Percentiles rank a stretch among this genome's conserved stretches.
Evolutionary conservation across 139 green algal genomes (phyloP).

Genomic region (Tetradesmus obliquus): DNA sequence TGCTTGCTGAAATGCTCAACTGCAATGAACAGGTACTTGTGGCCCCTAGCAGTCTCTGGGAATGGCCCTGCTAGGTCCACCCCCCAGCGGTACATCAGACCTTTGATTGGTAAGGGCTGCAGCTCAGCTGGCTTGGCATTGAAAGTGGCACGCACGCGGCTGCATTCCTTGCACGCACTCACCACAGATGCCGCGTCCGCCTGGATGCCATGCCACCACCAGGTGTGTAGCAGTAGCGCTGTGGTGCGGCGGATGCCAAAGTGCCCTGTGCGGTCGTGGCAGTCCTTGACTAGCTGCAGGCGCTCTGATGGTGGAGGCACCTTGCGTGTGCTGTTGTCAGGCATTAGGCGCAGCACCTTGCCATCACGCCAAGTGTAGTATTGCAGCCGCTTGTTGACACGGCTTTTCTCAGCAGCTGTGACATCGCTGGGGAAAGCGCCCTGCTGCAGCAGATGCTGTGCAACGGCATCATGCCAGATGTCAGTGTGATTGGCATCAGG

Average conservation of each 20-base stretch:
- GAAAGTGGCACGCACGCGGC: neutral
- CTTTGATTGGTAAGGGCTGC: slow-evolving; percentile 39
- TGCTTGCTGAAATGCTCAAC: no score
- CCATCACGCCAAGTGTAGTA: neutral
- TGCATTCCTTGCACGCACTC: neutral
- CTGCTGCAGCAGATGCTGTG: slow-evolving; percentile 1
- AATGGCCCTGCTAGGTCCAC: no score
- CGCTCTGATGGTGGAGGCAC: neutral
- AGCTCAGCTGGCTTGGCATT: slow-evolving; percentile 1
- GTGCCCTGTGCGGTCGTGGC: neutral
- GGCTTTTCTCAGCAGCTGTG: neutral
- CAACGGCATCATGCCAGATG: slow-evolving; percentile 9
- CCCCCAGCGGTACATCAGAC: slow-evolving; percentile 44
- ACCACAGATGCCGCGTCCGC: neutral
- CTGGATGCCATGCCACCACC: neutral
- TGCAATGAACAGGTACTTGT: no score
- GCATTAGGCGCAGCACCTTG: neutral
- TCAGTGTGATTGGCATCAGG: neutral
- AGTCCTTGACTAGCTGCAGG: neutral
- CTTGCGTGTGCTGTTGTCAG: neutral
- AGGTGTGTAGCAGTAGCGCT: neutral
- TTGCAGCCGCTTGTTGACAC: neutral
- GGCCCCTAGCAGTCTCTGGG: no score
- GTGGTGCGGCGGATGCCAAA: neutral
- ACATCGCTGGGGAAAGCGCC: neutral